Evolutionary conservation across 306 rosid species (phyloP).

Genomic region (Cercis canadensis): DNA sequence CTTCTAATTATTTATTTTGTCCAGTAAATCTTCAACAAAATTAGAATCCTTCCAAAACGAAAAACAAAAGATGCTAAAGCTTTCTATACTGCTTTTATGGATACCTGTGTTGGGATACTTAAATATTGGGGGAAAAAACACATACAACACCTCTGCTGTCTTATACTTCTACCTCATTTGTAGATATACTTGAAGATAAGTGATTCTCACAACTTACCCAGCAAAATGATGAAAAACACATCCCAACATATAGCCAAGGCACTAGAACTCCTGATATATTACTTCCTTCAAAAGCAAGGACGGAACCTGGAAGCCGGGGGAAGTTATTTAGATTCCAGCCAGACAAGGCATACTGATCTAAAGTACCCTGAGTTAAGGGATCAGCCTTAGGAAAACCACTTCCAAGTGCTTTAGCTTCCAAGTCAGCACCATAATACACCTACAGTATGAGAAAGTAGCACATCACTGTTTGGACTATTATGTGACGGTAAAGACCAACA

Average conservation of each 20-base stretch:
- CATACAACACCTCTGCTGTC: background rate
- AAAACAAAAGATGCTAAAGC: background rate
- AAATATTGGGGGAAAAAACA: no score
- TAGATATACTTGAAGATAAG: slow-evolving; percentile 7
- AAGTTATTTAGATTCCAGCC: slow-evolving; percentile 97
- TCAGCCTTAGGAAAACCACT: slow-evolving; percentile 92
- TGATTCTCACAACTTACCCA: slow-evolving; percentile 75
- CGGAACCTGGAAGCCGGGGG: slow-evolving; percentile 91
- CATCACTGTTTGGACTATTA: slow-evolving; percentile 22
- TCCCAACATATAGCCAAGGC: slow-evolving; percentile 98
- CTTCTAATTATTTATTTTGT: slow-evolving; percentile 12
- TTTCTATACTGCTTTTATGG: slow-evolving; percentile 5
- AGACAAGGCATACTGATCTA: slow-evolving; percentile 63
- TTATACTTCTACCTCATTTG: slow-evolving; percentile 3
- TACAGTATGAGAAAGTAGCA: slow-evolving; percentile 47
- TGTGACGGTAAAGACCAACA: slow-evolving; percentile 19
- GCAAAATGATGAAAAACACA: slow-evolving; percentile 99
- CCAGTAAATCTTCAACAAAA: background rate
- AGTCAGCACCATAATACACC: slow-evolving; percentile 96
- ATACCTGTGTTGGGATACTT: background rate
- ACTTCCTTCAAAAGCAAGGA: slow-evolving; percentile 79
- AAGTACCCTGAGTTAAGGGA: slow-evolving; percentile 45
- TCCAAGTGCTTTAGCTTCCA: slow-evolving; percentile 83
- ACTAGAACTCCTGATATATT: slow-evolving; percentile 97
- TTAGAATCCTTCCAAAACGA: background rate